phyloP scores from a whole-genome alignment of 257 asterid species.

The Ajuga chamaepitys region DNA sequence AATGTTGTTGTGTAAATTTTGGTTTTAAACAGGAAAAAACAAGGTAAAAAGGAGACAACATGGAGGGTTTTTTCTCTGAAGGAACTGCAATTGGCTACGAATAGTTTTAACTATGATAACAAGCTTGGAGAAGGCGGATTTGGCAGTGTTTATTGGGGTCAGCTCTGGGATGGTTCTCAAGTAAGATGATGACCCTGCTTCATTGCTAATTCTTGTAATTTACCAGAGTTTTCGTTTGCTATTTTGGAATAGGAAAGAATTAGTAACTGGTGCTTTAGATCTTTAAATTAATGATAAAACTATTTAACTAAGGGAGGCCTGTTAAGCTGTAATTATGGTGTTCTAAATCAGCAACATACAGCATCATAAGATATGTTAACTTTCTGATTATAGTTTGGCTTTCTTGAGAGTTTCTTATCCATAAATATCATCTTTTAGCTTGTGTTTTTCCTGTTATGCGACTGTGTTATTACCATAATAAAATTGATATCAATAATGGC shows the following conservation, averaged over 20 bases:
- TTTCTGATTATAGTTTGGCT: not conserved
- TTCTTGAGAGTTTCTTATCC: not conserved
- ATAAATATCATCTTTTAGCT: not conserved
- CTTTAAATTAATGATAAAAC: no score
- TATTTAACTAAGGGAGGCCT: not conserved
- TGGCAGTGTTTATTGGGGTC: slow-evolving; percentile 99
- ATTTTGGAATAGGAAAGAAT: no score
- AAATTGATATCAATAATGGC: not conserved
- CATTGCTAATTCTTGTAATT: not conserved
- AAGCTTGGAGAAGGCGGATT: slow-evolving; percentile 99
- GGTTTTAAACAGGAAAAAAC: slow-evolving; percentile 37
- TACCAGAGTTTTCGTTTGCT: not conserved
- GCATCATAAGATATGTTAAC: not conserved
- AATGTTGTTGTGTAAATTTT: slow-evolving; percentile 2
- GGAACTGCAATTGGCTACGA: slow-evolving; percentile 91
- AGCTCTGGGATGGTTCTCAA: slow-evolving; percentile 98
- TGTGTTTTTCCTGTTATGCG: slow-evolving; percentile 7
- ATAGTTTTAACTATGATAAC: slow-evolving; percentile 92
- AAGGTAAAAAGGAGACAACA: slow-evolving; percentile 47
- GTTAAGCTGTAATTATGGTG: not conserved
- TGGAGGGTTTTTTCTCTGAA: slow-evolving; percentile 95
- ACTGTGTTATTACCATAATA: not conserved
- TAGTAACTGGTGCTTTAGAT: no score
- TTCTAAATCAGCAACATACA: not conserved
- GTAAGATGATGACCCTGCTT: slow-evolving; percentile 28